A percentile compares a stretch with the other conserved stretches of the same genome.
phyloP scores from a whole-genome alignment of 495 filamentous ascomycete genomes.

The Aspergillus coremiiformis region DNA sequence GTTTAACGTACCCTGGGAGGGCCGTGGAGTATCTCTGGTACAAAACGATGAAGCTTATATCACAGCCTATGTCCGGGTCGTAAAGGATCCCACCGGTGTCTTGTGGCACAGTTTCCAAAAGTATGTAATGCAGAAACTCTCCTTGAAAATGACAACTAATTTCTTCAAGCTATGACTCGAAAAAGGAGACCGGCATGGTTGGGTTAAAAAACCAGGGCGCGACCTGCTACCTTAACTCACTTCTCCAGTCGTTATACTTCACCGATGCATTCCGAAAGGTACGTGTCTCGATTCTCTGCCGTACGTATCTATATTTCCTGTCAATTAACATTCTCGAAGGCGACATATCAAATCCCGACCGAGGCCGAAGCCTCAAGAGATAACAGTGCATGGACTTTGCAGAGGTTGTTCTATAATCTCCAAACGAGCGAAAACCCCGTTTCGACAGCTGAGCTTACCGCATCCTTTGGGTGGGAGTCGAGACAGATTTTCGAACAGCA shows the following conservation, averaged over 20 bases:
- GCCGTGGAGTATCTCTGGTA: constrained; percentile 64
- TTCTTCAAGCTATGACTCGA: constrained; percentile 76
- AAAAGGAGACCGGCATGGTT: constrained; percentile 96
- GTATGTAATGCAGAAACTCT: constrained; percentile 30
- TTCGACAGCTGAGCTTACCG: constrained; percentile 83
- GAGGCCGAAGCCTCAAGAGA: constrained; percentile 67
- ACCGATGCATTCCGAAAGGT: constrained; percentile 96
- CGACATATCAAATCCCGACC: constrained; percentile 93
- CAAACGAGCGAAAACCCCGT: constrained; percentile 78
- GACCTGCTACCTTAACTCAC: constrained; percentile 96
- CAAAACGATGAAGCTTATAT: constrained; percentile 82
- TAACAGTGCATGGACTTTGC: constrained; percentile 90
- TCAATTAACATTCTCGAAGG: constrained; percentile 41
- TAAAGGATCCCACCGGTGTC: constrained; percentile 98
- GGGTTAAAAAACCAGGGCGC: constrained; percentile 96
- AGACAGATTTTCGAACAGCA: constrained; percentile 98
- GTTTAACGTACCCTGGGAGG: constrained; percentile 65
- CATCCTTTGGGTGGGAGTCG: constrained; percentile 96
- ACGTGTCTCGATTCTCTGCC: constrained; percentile 18
- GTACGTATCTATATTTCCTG: neutral
- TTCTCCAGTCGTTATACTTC: constrained; percentile 94
- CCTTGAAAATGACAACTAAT: constrained; percentile 16
- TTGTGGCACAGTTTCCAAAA: constrained; percentile 98
- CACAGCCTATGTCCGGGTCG: constrained; percentile 86
- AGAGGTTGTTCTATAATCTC: constrained; percentile 88